phyloP scores from a whole-genome alignment of 2,329 filamentous ascomycete genomes.

The Hymenoscyphus linearis region DNA sequence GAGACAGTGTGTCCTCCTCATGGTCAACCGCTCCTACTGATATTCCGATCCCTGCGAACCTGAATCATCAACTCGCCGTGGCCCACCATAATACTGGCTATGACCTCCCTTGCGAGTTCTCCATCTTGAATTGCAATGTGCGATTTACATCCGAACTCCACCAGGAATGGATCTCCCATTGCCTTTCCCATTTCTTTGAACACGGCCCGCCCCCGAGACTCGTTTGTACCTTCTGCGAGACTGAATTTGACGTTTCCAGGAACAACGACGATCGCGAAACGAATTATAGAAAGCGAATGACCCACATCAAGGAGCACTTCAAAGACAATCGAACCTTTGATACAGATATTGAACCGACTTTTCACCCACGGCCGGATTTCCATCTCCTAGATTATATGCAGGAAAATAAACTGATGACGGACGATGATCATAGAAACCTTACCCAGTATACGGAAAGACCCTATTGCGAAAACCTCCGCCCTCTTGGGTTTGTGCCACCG shows the following conservation, averaged over 20 bases:
- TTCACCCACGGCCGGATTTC: conserved; percentile 37
- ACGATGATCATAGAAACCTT: conserved; percentile 13
- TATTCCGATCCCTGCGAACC: background rate
- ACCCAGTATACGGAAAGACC: conserved; percentile 19
- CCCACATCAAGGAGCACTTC: conserved; percentile 43
- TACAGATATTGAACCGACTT: background rate
- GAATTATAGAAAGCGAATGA: conserved; percentile 38
- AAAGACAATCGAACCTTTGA: conserved; percentile 19
- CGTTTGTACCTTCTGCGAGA: conserved; percentile 48
- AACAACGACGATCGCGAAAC: conserved; percentile 6
- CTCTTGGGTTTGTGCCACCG: conserved; percentile 10
- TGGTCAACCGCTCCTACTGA: background rate
- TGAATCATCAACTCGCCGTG: conserved; percentile 1
- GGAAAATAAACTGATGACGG: conserved; percentile 26
- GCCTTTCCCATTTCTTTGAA: conserved; percentile 34
- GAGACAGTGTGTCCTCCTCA: background rate
- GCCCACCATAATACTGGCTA: conserved; percentile 9
- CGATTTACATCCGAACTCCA: conserved; percentile 37
- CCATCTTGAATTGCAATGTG: conserved; percentile 31
- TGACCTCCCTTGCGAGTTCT: conserved; percentile 25
- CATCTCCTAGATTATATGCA: conserved; percentile 37
- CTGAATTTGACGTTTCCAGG: conserved; percentile 12
- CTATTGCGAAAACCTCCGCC: conserved; percentile 9
- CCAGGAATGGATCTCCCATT: conserved; percentile 44
- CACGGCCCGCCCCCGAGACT: conserved; percentile 31